Conservation (phyloP, 805 yeast genomes). For the Starmerella roubikii region DNA sequence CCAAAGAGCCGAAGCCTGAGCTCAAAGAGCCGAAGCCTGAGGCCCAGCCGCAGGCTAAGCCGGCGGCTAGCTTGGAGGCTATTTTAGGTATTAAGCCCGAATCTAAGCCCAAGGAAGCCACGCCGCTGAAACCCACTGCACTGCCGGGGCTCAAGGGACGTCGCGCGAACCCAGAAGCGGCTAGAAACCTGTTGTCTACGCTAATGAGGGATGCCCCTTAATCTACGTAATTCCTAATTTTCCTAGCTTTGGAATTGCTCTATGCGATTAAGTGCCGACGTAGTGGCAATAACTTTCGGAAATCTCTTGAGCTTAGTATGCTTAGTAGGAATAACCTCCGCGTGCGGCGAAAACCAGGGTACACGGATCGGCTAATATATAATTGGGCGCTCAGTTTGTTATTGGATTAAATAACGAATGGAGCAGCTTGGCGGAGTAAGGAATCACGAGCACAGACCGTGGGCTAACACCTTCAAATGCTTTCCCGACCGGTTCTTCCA, state of each 20-base stretch:
- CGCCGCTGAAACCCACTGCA: background rate
- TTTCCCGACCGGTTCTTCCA: constrained; percentile 67
- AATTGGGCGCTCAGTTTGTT: too few species aligned
- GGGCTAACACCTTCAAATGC: constrained; percentile 85
- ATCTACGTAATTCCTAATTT: too few species aligned
- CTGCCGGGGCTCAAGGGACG: background rate
- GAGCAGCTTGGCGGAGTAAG: background rate
- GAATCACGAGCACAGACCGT: constrained; percentile 40
- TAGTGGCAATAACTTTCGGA: background rate
- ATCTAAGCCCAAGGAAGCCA: too few species aligned
- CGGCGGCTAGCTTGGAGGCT: too few species aligned
- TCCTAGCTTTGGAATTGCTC: background rate
- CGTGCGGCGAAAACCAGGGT: too few species aligned
- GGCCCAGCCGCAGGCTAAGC: too few species aligned
- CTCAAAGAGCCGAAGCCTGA: too few species aligned
- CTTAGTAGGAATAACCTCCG: too few species aligned
- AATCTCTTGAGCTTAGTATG: too few species aligned
- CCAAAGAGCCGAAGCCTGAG: too few species aligned
- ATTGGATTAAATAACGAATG: background rate
- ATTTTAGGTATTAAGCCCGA: too few species aligned
- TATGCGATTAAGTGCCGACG: background rate
- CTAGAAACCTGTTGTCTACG: constrained; percentile 2
- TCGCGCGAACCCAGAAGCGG: constrained; percentile 3
- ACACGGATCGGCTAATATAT: too few species aligned
- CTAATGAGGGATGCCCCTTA: background rate